Evolutionary conservation across 2,329 filamentous ascomycete genomes (phyloP).

Genomic region (Phialocephala sp.): DNA sequence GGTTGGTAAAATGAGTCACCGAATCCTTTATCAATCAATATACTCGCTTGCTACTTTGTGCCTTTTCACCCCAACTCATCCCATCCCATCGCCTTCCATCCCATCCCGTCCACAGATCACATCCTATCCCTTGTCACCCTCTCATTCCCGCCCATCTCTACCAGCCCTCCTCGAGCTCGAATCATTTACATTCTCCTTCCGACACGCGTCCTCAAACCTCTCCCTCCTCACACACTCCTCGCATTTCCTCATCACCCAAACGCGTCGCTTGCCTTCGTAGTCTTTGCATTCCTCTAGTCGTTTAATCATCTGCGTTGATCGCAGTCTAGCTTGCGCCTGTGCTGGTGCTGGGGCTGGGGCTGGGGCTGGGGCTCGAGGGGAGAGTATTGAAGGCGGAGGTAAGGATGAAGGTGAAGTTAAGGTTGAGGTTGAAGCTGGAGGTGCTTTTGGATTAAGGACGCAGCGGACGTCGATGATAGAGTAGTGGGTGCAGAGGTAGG

Average conservation of each 20-base stretch:
- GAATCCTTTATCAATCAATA: background rate
- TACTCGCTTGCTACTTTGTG: background rate
- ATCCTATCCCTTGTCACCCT: too few relatives aligned
- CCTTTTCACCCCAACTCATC: background rate
- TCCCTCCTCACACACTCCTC: background rate
- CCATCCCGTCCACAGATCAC: background rate
- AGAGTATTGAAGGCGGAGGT: background rate
- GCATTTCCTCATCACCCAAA: background rate
- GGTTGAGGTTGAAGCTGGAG: background rate
- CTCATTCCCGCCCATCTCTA: background rate
- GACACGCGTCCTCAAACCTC: background rate
- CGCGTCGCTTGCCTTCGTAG: background rate
- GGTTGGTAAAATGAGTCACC: background rate
- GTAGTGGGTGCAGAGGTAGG: background rate
- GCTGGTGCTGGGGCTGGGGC: background rate
- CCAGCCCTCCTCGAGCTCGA: conserved; percentile 1
- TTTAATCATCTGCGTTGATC: background rate
- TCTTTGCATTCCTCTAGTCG: background rate
- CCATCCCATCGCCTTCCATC: conserved; percentile 2
- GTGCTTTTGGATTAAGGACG: background rate
- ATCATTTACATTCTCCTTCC: background rate
- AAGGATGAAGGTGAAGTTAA: background rate
- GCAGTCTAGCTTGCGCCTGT: background rate
- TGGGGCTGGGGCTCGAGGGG: background rate
- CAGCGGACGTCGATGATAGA: background rate